Conservation (phyloP, 805 yeast genomes). For the Myxozyma monticola region DNA sequence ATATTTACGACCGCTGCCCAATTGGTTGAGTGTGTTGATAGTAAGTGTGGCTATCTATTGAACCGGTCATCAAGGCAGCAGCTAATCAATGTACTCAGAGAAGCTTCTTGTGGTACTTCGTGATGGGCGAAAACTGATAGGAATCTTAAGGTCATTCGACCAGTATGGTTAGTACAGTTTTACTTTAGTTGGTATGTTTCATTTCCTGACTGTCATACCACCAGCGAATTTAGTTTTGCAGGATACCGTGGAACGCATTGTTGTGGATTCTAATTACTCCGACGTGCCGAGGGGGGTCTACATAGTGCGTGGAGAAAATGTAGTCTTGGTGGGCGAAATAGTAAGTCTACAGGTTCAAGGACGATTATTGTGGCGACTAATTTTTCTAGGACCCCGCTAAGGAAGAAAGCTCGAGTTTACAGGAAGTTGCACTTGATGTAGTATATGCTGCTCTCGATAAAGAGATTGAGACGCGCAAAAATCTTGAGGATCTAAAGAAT, state of each 20-base stretch:
- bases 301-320: conserved; percentile 93
- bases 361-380: not conserved
- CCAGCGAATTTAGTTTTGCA: conserved; percentile 89
- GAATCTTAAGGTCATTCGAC: conserved; percentile 91
- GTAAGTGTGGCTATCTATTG: conserved; percentile 31
- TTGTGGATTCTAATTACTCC: conserved; percentile 59
- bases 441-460: conserved; percentile 17
- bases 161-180: conserved; percentile 59
- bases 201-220: not conserved
- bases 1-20: conserved; percentile 48
- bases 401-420: conserved; percentile 2
- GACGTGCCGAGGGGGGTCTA: conserved; percentile 78
- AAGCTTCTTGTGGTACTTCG: conserved; percentile 80
- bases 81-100: conserved; percentile 35
- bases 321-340: conserved; percentile 89
- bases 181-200: not conserved
- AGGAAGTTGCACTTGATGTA: conserved; percentile 20
- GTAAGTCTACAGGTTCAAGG: conserved; percentile 38
- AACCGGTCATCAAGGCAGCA: not conserved
- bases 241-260: conserved; percentile 82
- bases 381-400: conserved; percentile 17
- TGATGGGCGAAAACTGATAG: conserved; percentile 86
- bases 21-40: conserved; percentile 44
- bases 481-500: conserved; percentile 11
- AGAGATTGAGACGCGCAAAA: conserved; percentile 15